Evolutionary conservation across 2,329 filamentous ascomycete species (phyloP), one percentile per base, ranked within the genome.

Genomic region (Fusarium sp.): DNA sequence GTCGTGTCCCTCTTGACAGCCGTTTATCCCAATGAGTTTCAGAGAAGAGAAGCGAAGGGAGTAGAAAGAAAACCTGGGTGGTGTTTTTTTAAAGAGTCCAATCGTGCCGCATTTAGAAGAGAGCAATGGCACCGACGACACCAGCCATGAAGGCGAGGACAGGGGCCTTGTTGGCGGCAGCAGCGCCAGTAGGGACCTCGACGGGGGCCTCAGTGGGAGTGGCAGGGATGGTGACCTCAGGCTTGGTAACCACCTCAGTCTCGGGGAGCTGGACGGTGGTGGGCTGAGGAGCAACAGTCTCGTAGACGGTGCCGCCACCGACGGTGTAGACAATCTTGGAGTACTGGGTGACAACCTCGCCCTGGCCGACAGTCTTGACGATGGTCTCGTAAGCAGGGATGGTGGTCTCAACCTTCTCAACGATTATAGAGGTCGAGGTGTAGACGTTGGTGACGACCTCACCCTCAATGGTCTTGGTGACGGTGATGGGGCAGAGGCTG

Each of bases 401-500:
- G 14, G 86, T 87, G 8, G 82, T 81, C 13, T 83, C 81, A 36
- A 85, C 77, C 63, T 84, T 76, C 63, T 82, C 84, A 38, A 84
- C 76, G 6, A 81, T 52, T 22, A 75, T 68, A 18, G 75, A 67
- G 25, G 75, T 79, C 4, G 71, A 71, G 1, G 77, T 81, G 65
- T 80, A 76, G 6, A 78, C 78, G 25, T 74, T 71, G 61, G 73
- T 78, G 9, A 73, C 29, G 5, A 76, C 71, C 61, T 79, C 71
- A 2, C 78, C 75, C 47, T 68, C 65, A 10, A 77, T 81, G 3
- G 80, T 80, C 14, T 82, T 82, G 3, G 82, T 84, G 7, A 80
- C 76, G 4, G 83, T 83, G 6, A 87, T 74, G 14, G 86, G 85
- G 77, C 82, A 85, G 8, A 86, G 78, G 29, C 80, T 82, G 13